phyloP scores from a whole-genome alignment of 352 stramenopile species.

The Phytopythium vexans region DNA sequence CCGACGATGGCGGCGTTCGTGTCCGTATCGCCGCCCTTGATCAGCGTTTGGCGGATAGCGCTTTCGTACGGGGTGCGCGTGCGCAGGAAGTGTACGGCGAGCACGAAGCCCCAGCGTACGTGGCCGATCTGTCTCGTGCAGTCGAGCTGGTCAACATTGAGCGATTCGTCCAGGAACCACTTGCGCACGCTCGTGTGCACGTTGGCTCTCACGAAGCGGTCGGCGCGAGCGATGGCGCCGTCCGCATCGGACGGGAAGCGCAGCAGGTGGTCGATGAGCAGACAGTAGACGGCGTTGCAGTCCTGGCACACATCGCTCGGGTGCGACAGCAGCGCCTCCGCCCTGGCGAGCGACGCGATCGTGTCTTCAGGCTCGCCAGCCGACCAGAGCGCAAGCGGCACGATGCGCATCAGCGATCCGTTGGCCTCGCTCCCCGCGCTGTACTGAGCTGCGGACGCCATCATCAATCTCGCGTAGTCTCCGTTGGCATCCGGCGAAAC shows the following conservation, averaged over 20 bases:
- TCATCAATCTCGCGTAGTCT: constrained; percentile 24
- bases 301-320: constrained; percentile 52
- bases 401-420: constrained; percentile 50
- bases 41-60: constrained; percentile 42
- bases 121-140: constrained; percentile 34
- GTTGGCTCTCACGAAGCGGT: constrained; percentile 27
- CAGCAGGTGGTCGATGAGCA: constrained; percentile 45
- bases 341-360: constrained; percentile 25
- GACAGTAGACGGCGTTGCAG: constrained; percentile 56
- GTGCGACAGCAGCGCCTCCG: constrained; percentile 47
- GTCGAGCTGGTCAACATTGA: constrained; percentile 26
- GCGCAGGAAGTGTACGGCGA: constrained; percentile 46
- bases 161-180: constrained; percentile 50
- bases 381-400: constrained; percentile 42
- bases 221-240: constrained; percentile 29
- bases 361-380: constrained; percentile 15
- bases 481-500: constrained; percentile 11
- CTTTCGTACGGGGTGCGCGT: constrained; percentile 34
- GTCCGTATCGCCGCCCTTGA: constrained; percentile 55
- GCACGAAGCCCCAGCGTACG: constrained; percentile 46
- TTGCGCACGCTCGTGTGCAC: constrained; percentile 23
- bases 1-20: constrained; percentile 63
- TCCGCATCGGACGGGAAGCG: constrained; percentile 26
- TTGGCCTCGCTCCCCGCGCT: constrained; percentile 44
- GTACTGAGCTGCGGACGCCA: constrained; percentile 12